Evolutionary conservation across 139 green algal species (phyloP).

Genomic region (Coccomyxa sp.): DNA sequence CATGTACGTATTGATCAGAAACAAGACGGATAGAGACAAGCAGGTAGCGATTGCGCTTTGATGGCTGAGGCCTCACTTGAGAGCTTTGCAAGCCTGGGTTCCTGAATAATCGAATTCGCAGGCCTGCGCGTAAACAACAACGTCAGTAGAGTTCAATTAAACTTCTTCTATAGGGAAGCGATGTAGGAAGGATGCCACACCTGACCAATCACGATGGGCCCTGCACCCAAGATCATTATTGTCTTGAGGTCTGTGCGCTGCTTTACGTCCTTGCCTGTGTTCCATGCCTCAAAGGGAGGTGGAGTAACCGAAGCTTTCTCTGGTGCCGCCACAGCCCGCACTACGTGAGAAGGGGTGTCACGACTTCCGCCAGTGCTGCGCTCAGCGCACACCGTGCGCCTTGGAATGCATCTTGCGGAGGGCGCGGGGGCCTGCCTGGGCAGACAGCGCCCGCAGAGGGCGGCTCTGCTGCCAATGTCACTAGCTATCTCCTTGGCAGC

Average conservation of each 20-base stretch:
- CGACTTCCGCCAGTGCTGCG: neutral
- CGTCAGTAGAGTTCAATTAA: neutral
- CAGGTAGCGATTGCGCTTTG: neutral
- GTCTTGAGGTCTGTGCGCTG: slow-evolving; percentile 78
- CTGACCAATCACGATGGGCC: slow-evolving; percentile 99
- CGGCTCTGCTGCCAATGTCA: neutral
- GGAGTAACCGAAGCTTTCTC: neutral
- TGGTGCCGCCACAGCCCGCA: slow-evolving; percentile 7
- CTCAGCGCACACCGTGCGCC: neutral
- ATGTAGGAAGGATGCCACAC: slow-evolving; percentile 18
- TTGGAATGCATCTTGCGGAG: neutral
- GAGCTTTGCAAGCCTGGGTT: slow-evolving; percentile 97
- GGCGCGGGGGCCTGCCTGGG: neutral
- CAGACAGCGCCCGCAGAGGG: neutral
- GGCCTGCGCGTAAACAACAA: slow-evolving; percentile 54
- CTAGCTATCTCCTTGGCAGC: neutral
- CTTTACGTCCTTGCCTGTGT: slow-evolving; percentile 21
- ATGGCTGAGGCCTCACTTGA: slow-evolving; percentile 47
- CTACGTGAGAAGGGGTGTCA: neutral
- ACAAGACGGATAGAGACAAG: neutral
- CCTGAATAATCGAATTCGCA: slow-evolving; percentile 99
- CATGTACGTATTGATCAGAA: too few relatives aligned
- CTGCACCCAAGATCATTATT: slow-evolving; percentile 91
- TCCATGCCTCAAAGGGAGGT: slow-evolving; percentile 27
- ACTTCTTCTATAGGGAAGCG: neutral